Evolutionary conservation across 2,329 filamentous ascomycete species (phyloP), one percentile per base, ranked within the genome.

Genomic region (Aspergillus latus): DNA sequence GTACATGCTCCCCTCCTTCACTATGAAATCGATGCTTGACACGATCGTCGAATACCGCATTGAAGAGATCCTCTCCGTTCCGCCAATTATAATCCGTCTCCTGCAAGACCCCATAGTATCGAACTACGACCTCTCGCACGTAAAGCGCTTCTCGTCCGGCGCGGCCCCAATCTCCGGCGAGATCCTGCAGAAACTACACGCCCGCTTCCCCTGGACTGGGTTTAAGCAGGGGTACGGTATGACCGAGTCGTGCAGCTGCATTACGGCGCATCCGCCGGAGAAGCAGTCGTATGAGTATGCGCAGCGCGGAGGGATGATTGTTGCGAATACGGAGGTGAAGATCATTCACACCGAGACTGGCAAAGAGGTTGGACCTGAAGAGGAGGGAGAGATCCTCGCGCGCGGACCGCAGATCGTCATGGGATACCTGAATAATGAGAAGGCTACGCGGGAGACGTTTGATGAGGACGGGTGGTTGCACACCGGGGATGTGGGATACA

Each of bases 371-470:
- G 80, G 74, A 0, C 65, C 82, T 3, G 78, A 78, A 42, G 76
- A 86, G 64, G 74, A 79, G 0, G 83, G 82, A 9, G 83, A 85
- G 65, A 75, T 85, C 1, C 89, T 90, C 79, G 79, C 94, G 52
- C 86, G 86, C 56, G 91, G 91, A 0, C 90, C 90, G 0, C 94
- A 94, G 59, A 39, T 69, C 5, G 63, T 66, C 1, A 80, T 83
- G 63, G 91, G 89, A 1, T 96, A 93, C 68, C 80, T 88, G 64
- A 90, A 91, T 66, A 88, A 89, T 56, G 82, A 85, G 0, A 83
- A 88, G 59, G 84, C 87, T 2, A 91, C 90, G 2, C 78, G 77
- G 2, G 86, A 90, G 45, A 86, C 88, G 0, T 85, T 94, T 59
- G 89, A 88, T 2, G 63, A 77, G 0, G 77, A 81, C 1, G 80